A percentile compares a stretch with the other conserved stretches of the same genome.
Conservation (phyloP, 164 flowering plant genomes). For the Cinnamomum chago region DNA sequence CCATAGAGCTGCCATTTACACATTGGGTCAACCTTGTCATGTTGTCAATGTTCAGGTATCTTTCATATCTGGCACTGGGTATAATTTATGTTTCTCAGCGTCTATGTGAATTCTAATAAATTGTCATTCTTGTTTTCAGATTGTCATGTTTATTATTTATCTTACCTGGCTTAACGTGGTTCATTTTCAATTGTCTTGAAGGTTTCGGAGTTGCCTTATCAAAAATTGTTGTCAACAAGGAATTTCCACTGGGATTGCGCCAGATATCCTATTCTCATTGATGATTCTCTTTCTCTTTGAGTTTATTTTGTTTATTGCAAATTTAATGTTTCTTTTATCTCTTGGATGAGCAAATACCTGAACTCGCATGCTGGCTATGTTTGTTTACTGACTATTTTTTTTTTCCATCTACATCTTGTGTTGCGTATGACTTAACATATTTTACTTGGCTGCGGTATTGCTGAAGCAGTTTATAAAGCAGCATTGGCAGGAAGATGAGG, state of each 20-base stretch:
- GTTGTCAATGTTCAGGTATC: too few relatives aligned
- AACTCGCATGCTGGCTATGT: not conserved
- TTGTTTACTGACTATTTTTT: not conserved
- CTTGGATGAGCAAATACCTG: not conserved
- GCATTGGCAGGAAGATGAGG: constrained; percentile 92
- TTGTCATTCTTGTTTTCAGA: not conserved
- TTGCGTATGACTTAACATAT: constrained; percentile 40
- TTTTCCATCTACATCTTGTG: not conserved
- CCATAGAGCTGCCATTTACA: too few relatives aligned
- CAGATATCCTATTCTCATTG: constrained; percentile 73
- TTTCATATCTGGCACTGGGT: too few relatives aligned
- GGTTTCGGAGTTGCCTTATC: constrained; percentile 88
- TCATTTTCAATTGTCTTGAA: constrained; percentile 21
- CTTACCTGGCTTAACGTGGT: not conserved
- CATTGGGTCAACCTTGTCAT: too few relatives aligned
- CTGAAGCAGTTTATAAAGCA: constrained; percentile 85
- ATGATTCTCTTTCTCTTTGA: not conserved
- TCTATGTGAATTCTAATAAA: not conserved
- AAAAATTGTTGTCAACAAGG: constrained; percentile 69
- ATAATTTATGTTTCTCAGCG: too few relatives aligned
- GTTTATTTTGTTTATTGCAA: not conserved
- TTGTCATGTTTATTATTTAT: not conserved
- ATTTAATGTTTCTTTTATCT: not conserved
- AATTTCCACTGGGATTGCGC: constrained; percentile 68
- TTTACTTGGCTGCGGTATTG: constrained; percentile 86